A percentile compares a stretch with the other conserved stretches of the same genome.
Evolutionary conservation across 2,329 filamentous ascomycete species (phyloP).

Genomic region (Grosmannia serpens): DNA sequence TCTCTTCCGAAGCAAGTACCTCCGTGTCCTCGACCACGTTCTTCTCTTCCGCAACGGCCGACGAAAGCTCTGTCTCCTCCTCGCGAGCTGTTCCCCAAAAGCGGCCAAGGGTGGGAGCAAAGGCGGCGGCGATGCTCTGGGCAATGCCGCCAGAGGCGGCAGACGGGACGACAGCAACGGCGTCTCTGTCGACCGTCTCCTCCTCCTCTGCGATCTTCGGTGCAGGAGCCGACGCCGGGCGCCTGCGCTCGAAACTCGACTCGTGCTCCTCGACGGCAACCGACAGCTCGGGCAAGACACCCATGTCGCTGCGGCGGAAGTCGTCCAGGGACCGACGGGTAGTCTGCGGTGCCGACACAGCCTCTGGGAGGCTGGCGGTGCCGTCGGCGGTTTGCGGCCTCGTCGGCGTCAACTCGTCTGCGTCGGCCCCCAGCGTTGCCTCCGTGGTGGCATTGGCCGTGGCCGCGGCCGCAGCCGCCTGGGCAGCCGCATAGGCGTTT

Average conservation of each 20-base stretch:
- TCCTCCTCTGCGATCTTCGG: not conserved
- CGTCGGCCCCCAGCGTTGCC: not conserved
- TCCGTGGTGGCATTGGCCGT: not conserved
- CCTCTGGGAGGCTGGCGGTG: not conserved
- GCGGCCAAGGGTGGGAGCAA: not conserved
- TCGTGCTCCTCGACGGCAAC: not conserved
- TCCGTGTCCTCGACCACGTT: not conserved
- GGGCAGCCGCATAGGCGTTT: conserved; percentile 1
- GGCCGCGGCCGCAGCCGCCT: not conserved
- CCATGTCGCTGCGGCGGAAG: not conserved
- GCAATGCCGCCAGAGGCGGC: not conserved
- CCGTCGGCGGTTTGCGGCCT: not conserved
- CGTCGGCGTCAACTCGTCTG: not conserved
- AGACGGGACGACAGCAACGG: not conserved
- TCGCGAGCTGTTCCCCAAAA: not conserved
- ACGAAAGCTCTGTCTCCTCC: not conserved
- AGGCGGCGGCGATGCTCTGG: not conserved
- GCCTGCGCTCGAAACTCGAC: not conserved
- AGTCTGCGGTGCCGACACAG: not conserved
- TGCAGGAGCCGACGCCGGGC: not conserved
- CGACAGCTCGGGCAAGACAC: not conserved
- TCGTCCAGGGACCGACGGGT: not conserved
- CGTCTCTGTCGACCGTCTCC: not conserved
- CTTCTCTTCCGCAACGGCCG: not conserved
- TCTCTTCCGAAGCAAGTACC: not conserved